Percentiles rank a stretch among this genome's conserved stretches.
Evolutionary conservation across 2,329 filamentous ascomycete genomes (phyloP).

Genomic region (Aureobasidium uvarum): DNA sequence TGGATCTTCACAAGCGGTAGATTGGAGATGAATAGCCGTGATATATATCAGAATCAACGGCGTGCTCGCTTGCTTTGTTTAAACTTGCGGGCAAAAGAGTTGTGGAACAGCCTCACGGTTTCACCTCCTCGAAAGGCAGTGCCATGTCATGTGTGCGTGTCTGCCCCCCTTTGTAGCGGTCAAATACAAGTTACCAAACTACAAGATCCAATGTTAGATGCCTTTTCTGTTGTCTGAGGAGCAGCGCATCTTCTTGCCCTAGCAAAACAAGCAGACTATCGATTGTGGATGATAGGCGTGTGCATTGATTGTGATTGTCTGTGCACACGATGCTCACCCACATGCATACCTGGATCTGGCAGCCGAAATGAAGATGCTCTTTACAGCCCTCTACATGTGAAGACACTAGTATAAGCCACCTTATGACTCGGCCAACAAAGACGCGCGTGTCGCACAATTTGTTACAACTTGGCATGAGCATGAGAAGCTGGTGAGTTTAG

Average conservation of each 20-base stretch:
- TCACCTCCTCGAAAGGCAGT: not conserved
- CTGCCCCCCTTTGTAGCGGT: conserved; percentile 18
- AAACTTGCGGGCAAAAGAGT: conserved; percentile 2
- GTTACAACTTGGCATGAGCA: not conserved
- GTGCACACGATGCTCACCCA: conserved; percentile 21
- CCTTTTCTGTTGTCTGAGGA: conserved; percentile 3
- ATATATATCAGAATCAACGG: conserved; percentile 21
- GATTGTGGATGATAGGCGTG: conserved; percentile 12
- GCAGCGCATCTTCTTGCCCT: not conserved
- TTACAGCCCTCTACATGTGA: conserved; percentile 15
- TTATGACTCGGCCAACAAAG: conserved; percentile 6
- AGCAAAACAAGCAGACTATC: not conserved
- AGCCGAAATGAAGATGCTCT: conserved; percentile 25
- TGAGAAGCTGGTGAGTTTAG: not conserved
- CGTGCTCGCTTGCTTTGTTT: conserved; percentile 8
- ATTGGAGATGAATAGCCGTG: conserved; percentile 23
- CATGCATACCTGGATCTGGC: conserved; percentile 17
- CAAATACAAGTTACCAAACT: conserved; percentile 22
- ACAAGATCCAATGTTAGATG: not conserved
- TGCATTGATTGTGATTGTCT: conserved; percentile 25
- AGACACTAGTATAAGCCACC: conserved; percentile 22
- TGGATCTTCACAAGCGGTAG: not conserved
- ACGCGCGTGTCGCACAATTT: conserved; percentile 14
- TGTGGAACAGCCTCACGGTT: not conserved
- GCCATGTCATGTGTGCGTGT: not conserved